Evolutionary conservation across 352 stramenopile genomes (phyloP).

Genomic region (Globisporangium perplexum): DNA sequence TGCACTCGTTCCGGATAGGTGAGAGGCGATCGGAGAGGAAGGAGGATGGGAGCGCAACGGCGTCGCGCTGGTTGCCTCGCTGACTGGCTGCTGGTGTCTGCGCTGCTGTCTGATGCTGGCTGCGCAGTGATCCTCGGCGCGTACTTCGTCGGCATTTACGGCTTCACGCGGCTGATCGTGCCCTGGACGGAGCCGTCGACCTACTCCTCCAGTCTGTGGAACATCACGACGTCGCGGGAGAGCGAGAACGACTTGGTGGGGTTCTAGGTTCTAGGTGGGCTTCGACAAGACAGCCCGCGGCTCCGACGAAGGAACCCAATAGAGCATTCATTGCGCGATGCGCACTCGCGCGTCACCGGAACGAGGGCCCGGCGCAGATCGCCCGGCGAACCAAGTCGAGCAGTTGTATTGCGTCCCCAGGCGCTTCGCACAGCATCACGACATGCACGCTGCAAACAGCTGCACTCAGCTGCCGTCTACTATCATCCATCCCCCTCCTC

Average conservation of each 20-base stretch:
- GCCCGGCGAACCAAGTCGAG: not conserved
- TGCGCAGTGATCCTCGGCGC: slow-evolving; percentile 58
- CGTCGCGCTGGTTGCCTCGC: no score
- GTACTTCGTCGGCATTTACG: slow-evolving; percentile 83
- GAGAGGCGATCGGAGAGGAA: slow-evolving; percentile 5
- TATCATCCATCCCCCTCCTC: not conserved
- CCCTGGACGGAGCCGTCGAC: slow-evolving; percentile 73
- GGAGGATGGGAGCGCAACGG: no score
- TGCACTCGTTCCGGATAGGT: slow-evolving; percentile 78
- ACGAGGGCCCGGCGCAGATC: no score
- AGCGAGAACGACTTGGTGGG: slow-evolving; percentile 25
- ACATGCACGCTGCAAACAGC: slow-evolving; percentile 1
- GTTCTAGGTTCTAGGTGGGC: slow-evolving; percentile 15
- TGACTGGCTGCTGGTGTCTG: not conserved
- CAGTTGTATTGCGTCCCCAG: not conserved
- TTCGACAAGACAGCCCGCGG: not conserved
- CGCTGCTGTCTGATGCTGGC: not conserved
- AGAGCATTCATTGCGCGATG: not conserved
- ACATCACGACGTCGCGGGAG: slow-evolving; percentile 52
- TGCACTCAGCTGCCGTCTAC: not conserved
- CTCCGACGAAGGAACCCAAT: not conserved
- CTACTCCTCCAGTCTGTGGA: slow-evolving; percentile 80
- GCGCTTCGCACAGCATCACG: not conserved
- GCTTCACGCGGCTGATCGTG: slow-evolving; percentile 68
- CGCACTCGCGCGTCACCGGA: no score